Base-by-base conservation (phyloP, 2,329 filamentous ascomycete species). In the Colletotrichum destructivum region DNA sequence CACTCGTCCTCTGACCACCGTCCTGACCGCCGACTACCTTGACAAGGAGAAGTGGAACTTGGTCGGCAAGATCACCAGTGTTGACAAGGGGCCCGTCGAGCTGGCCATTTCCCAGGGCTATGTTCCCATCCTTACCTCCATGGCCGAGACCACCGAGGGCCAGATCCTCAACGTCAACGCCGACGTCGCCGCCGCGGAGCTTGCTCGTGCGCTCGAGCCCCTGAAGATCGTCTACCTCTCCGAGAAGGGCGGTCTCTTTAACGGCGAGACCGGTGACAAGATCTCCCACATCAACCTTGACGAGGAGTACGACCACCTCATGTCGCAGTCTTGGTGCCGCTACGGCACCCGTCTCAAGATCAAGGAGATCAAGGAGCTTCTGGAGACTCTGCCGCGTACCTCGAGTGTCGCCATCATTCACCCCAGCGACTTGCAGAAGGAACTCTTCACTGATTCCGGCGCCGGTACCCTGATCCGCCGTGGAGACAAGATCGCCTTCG, bases 201-300 rank as follows among this genome's bases (percentile, higher is more conserved):
- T 99, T 73, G 96, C 96, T 31, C 92, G 94, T 72, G 91, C 93
- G 68, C 87, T 99, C 65, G 92, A 98, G 83, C 96, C 96, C 35
- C 86, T 98, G 78, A 99, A 99, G 90, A 96, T 98, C 73, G 95
- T 99, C 72, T 99, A 98, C 81, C 88, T 98, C n/a, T 97, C 95
- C 6, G 96, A 99, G 85, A 98, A 98, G 88, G 96, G 96, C 61
- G 96, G 96, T 9, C 85, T 99, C 44, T 97, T 98, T 84, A 94
- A 98, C 80, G 95, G 95, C 71, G 94, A 97, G 74, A 94, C 92
- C n/a, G 93, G 93, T 71, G 92, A 96, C 86, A 97, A 98, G 86
- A 98, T 98, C 79, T 98, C 96, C 7, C 94, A 93, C 71, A 98
- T 98, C 84, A 98, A 98, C 84, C 88, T 99, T 69, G 96, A 99